Evolutionary conservation across 306 rosid genomes (phyloP).

Genomic region (Fragaria nilgerrensis): DNA sequence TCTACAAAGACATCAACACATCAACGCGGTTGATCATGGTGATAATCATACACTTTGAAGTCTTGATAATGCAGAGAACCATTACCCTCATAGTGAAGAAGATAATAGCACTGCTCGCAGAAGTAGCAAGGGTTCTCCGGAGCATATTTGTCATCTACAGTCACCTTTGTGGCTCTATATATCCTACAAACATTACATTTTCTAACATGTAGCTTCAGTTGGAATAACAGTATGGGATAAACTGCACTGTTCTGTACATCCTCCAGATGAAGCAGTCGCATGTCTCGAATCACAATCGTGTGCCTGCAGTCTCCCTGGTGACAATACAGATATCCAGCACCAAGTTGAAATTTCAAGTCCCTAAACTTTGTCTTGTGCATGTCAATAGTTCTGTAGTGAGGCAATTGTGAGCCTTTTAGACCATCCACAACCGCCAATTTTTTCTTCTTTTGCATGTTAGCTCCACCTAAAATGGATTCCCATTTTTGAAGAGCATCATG

Average conservation of each 20-base stretch:
- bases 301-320: slow-evolving; percentile 95
- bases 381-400: slow-evolving; percentile 50
- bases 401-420: slow-evolving; percentile 44
- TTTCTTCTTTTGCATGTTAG: slow-evolving; percentile 47
- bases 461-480: slow-evolving; percentile 67
- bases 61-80: slow-evolving; percentile 52
- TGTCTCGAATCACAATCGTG: slow-evolving; percentile 70
- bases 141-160: slow-evolving; percentile 72
- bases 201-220: slow-evolving; percentile 50
- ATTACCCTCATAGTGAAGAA: slow-evolving; percentile 58
- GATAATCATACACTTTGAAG: slow-evolving; percentile 55
- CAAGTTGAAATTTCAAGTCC: slow-evolving; percentile 69
- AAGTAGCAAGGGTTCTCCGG: slow-evolving; percentile 68
- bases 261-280: slow-evolving; percentile 76
- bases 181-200: slow-evolving; percentile 70
- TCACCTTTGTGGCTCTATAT: slow-evolving; percentile 72
- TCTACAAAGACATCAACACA: not conserved
- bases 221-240: slow-evolving; percentile 70
- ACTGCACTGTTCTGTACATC: slow-evolving; percentile 58
- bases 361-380: slow-evolving; percentile 62
- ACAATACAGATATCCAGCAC: slow-evolving; percentile 81
- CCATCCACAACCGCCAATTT: slow-evolving; percentile 50
- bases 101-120: slow-evolving; percentile 69
- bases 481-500: slow-evolving; percentile 68
- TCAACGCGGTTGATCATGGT: slow-evolving; percentile 42